Evolutionary conservation across 768 basidiomycete genomes (phyloP).

Genomic region (Scleroderma citrinum): DNA sequence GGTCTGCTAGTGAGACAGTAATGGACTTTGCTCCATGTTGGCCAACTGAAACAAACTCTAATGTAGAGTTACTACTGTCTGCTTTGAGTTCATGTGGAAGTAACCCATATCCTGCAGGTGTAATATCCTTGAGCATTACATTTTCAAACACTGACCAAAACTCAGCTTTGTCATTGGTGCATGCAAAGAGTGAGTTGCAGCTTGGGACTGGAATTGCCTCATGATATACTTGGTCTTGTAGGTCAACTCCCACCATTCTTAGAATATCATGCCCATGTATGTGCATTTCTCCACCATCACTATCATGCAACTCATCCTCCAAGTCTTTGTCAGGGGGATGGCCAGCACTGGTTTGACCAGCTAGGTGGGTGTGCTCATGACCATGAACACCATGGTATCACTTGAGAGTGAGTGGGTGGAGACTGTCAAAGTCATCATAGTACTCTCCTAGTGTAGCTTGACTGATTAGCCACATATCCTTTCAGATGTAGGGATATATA

Average conservation of each 20-base stretch:
- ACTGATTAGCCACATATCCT: conserved; percentile 12
- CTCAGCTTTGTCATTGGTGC: neutral
- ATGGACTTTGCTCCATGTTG: conserved; percentile 4
- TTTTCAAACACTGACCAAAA: neutral
- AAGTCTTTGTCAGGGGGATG: conserved; percentile 4
- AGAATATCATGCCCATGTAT: neutral
- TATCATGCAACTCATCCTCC: no score
- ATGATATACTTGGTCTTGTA: neutral
- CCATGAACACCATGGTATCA: conserved; percentile 12
- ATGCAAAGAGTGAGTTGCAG: conserved; percentile 4
- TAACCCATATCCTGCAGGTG: conserved; percentile 9
- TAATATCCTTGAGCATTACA: neutral
- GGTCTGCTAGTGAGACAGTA: conserved; percentile 6
- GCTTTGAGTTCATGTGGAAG: conserved; percentile 2
- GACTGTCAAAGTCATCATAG: conserved; percentile 6
- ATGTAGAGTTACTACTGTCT: neutral
- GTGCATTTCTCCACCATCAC: conserved; percentile 5
- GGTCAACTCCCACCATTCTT: neutral
- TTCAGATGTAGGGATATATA: neutral
- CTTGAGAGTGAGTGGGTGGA: conserved; percentile 14
- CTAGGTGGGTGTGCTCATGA: neutral
- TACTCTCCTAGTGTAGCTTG: conserved; percentile 6
- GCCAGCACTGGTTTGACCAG: conserved; percentile 8
- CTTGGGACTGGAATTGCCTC: conserved; percentile 1
- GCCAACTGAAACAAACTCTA: neutral